Evolutionary conservation across 2,329 filamentous ascomycete genomes (phyloP).

Genomic region (Phialocephala sp.): DNA sequence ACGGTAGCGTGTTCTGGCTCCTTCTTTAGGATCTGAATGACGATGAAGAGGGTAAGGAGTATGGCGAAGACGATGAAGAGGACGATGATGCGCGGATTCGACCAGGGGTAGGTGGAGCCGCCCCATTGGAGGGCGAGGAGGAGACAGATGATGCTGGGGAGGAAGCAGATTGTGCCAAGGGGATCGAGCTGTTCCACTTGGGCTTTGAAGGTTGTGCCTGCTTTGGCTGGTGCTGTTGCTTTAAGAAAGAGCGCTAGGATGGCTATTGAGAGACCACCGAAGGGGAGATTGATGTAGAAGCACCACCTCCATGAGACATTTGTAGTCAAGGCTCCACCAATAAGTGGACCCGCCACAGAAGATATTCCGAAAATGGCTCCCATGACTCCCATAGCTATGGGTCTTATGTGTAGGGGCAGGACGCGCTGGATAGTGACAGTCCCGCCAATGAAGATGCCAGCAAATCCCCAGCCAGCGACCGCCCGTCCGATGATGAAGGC

Average conservation of each 20-base stretch:
- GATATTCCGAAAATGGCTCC: constrained; percentile 54
- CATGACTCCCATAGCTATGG: constrained; percentile 20
- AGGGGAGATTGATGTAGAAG: constrained; percentile 43
- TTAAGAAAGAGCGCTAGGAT: constrained; percentile 42
- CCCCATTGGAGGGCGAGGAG: constrained; percentile 53
- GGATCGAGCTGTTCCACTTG: constrained; percentile 39
- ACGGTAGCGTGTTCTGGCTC: constrained; percentile 6
- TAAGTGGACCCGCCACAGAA: constrained; percentile 36
- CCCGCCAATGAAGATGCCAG: constrained; percentile 37
- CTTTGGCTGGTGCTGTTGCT: not conserved
- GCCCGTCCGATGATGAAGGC: constrained; percentile 38
- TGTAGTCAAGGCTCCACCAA: constrained; percentile 44
- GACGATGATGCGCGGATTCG: constrained; percentile 46
- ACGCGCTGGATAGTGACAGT: constrained; percentile 34
- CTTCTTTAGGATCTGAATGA: not conserved
- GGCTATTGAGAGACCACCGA: constrained; percentile 14
- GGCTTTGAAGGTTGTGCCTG: constrained; percentile 43
- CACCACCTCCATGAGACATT: constrained; percentile 48
- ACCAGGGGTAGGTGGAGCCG: constrained; percentile 49
- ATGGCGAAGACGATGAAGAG: constrained; percentile 45
- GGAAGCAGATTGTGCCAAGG: constrained; percentile 39
- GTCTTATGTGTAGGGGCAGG: constrained; percentile 28
- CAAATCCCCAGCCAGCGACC: constrained; percentile 38
- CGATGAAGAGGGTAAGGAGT: constrained; percentile 1
- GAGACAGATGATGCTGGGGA: constrained; percentile 43